phyloP scores from a whole-genome alignment of 192 early-diverging fungal genomes.

The Backusella luteola region DNA sequence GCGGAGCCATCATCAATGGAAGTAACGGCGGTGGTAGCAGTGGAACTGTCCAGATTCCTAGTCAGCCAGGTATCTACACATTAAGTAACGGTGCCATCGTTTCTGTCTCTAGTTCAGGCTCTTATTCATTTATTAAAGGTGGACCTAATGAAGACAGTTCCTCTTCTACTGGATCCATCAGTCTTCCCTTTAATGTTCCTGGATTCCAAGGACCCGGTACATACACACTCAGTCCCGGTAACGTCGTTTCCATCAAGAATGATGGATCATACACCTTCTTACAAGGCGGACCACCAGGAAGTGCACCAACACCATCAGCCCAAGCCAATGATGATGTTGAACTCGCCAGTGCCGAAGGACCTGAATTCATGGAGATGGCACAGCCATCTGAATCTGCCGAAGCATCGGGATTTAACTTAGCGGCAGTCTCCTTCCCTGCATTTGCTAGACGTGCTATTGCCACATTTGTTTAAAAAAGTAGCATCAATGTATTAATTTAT shows the following conservation, averaged over 20 bases:
- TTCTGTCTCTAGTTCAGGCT: too few relatives aligned
- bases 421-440: background rate
- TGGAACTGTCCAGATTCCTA: too few relatives aligned
- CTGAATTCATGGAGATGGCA: background rate
- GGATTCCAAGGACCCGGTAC: background rate
- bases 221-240: background rate
- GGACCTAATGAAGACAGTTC: too few relatives aligned
- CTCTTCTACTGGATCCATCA: background rate
- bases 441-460: constrained; percentile 2
- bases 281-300: background rate
- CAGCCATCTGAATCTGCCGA: background rate
- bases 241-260: background rate
- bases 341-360: background rate
- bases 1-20: too few relatives aligned
- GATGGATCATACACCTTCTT: background rate
- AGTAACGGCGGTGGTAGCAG: too few relatives aligned
- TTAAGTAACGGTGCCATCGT: too few relatives aligned
- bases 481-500: background rate
- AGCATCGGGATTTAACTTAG: background rate
- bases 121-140: too few relatives aligned
- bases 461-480: background rate
- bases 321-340: background rate
- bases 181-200: background rate
- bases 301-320: background rate
- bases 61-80: too few relatives aligned